Conservation (phyloP, 2,329 filamentous ascomycete species). For the Fusarium verrucosum region DNA sequence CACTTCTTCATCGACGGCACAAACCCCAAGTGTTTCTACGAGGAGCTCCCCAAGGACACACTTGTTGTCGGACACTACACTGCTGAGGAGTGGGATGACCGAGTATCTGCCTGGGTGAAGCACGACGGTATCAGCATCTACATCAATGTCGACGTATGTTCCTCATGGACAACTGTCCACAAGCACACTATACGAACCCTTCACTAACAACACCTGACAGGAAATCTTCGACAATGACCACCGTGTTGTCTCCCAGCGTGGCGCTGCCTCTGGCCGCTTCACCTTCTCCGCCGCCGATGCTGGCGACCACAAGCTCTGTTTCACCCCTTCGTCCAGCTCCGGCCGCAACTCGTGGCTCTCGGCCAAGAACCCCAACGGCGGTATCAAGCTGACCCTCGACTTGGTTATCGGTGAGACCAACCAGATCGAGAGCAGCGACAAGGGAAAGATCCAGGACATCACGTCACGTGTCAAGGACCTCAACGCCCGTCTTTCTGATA, state of each 20-base stretch:
- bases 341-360: constrained; percentile 77
- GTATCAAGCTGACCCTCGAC: constrained; percentile 86
- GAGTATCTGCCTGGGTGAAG: constrained; percentile 72
- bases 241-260: constrained; percentile 89
- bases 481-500: constrained; percentile 86
- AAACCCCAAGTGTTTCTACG: constrained; percentile 93
- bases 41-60: constrained; percentile 97
- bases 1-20: constrained; percentile 95
- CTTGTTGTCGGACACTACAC: constrained; percentile 93
- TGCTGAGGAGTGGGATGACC: constrained; percentile 83
- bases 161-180: constrained; percentile 5
- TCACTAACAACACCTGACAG: constrained; percentile 50
- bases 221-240: constrained; percentile 98
- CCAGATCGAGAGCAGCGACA: constrained; percentile 92
- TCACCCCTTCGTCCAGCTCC: constrained; percentile 81
- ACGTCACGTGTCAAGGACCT: constrained; percentile 88
- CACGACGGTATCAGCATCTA: constrained; percentile 82
- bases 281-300: constrained; percentile 94
- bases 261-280: constrained; percentile 80
- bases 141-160: constrained; percentile 84
- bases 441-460: constrained; percentile 90
- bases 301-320: constrained; percentile 97
- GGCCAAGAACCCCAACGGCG: constrained; percentile 71
- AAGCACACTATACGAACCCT: not conserved
- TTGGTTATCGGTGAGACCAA: constrained; percentile 94